These are phyloP conservation scores for Gossypium trilobum DNA, from an alignment of 441 rosid genomes.

Conservation along the genomic window DNA sequence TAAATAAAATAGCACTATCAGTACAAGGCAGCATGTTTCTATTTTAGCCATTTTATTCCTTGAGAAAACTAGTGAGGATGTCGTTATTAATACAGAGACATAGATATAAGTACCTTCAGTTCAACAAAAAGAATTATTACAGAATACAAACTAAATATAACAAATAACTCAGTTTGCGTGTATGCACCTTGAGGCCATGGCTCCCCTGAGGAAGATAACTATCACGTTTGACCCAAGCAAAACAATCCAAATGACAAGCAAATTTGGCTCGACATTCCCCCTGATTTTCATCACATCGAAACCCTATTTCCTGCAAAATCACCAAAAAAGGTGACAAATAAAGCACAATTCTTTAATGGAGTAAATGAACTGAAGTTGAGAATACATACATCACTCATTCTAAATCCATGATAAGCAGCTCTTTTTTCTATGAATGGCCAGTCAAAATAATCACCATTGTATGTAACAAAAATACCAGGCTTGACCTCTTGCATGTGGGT, in stretches of 20 bases:
- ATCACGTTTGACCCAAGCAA: constrained; percentile 99
- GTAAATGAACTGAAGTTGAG: constrained; percentile 14
- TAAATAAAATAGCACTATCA: background rate
- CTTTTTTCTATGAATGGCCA: constrained; percentile 97
- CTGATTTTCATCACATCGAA: constrained; percentile 79
- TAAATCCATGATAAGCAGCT: constrained; percentile 77
- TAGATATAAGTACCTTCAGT: background rate
- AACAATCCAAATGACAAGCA: constrained; percentile 95
- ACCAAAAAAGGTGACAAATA: background rate
- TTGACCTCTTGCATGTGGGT: constrained; percentile 89
- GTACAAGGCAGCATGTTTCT: background rate
- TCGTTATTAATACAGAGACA: background rate
- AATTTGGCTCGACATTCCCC: constrained; percentile 96
- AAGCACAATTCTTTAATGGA: background rate
- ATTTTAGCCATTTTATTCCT: background rate
- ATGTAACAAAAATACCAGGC: constrained; percentile 94
- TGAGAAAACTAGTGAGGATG: background rate
- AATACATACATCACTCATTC: constrained; percentile 71
- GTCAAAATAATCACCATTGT: constrained; percentile 93
- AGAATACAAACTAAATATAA: constrained; percentile 14
- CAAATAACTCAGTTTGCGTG: constrained; percentile 5
- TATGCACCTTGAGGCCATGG: constrained; percentile 85
- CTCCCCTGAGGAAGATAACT: constrained; percentile 99
- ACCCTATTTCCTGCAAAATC: constrained; percentile 66
- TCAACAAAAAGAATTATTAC: background rate